Evolutionary conservation across 2,329 filamentous ascomycete species (phyloP), one percentile per base, ranked within the genome.

Genomic region (Calycina herbarum): DNA sequence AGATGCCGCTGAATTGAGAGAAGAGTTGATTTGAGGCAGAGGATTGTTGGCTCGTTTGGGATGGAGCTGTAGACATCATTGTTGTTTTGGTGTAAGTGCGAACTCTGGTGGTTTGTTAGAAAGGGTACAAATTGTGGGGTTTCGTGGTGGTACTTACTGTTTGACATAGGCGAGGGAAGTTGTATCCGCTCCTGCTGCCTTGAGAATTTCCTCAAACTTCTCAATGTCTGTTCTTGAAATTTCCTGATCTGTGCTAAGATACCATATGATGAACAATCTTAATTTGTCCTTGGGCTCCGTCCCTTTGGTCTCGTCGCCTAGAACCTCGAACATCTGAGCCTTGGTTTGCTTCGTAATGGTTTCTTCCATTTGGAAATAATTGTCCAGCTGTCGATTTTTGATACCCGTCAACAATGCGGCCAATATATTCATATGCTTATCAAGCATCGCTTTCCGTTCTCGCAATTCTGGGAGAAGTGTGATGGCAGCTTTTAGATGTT

Each of bases 371-470:
- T 98, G 93, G 80, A 96, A 99, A 79, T 92, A 99, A 76, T 95
- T 95, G 76, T 99, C 95, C 5, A 99, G 83, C 77, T 98, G 94
- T 17, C 95, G 89, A 72, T 96, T 92, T 76, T 98, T 97, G 78
- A 98, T 97, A 1, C 93, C 94, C 0, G 81, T 83, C 51, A 89
- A 75, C 2, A 89, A 77, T 0, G 92, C 92, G 1, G 94, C 94
- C 3, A 96, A 84, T 66, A 98, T 97, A 76, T 96, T 97, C 95
- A 99, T 99, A 77, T 99, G 95, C 91, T 97, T 98, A 76, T 97
- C 95, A 5, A 99, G 85, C 24, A 90, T 86, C n/a, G 89, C 89
- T 77, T 99, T 99, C 66, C 95, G 89, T 78, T 98, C 95, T 69
- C 93, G 85, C 70, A 99, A 83, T 77, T 98, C 94, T 0, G 95